Base-by-base conservation (phyloP, 2,329 filamentous ascomycete species). In the Verticillium nubilum region DNA sequence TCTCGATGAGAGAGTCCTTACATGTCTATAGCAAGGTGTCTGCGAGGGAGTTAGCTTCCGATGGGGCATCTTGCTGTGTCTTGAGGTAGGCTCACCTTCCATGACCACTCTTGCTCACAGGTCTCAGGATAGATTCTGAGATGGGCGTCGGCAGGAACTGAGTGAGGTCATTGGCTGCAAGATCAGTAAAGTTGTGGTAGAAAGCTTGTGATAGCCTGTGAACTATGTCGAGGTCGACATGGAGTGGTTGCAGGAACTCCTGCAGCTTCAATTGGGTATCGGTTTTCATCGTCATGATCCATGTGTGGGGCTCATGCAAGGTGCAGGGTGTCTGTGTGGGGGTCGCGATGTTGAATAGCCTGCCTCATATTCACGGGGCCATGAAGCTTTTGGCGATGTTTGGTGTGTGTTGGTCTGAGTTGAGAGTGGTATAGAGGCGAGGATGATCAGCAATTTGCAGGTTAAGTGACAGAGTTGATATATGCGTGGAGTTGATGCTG, bases 11-110 rank as follows among this genome's bases (percentile, higher is more conserved):
- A 23, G 54, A 13, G 65, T 66, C 67, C 82, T 80, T 73, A 89
- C 87, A 86, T 87, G 73, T 86, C 88, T 73, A 86, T 87, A 60
- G 79, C 86, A 63, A 82, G 80, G 72, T 84, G 81, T 63, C 84
- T 87, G 66, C n/a, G 19, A n/a, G 2, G 3, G 42, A 19, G 42
- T 47, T 23, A 47, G 42, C 19, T 47, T 23, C n/a, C 23, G 19
- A 10, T 13, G 19, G 29, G 29, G 29, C 13, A 13, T 10, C 29
- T 10, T 7, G 29, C 9, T 31, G 29, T 13, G 13, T 7, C 29
- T 31, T 31, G 9, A 31, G 9, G 19, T 4, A 12, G 19, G 3
- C 83, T 74, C 74, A 82, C 84, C 81, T 72, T 69, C 80, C 78
- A 61, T 74, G 75, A 63, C 75, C 73, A 57, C 68, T 67, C 37